Percentiles rank a stretch among this genome's conserved stretches.
These are phyloP conservation scores for Podospora pseudocomata DNA, from an alignment of 495 filamentous ascomycete species.

Conservation along the genomic window DNA sequence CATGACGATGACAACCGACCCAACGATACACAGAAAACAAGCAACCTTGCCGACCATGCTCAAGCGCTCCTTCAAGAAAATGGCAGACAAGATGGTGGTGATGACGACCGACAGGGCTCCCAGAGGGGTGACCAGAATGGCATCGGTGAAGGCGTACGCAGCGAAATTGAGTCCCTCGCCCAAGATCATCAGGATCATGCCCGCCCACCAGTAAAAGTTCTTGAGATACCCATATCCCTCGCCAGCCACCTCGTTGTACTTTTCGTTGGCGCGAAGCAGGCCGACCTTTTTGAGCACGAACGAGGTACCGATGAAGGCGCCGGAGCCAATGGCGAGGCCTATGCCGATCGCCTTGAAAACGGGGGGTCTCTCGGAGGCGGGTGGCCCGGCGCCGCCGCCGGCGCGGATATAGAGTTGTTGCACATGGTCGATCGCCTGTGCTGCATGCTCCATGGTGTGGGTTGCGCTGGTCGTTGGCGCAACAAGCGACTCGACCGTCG, in stretches of 20 bases:
- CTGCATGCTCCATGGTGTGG: conserved; percentile 40
- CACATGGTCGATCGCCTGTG: conserved; percentile 36
- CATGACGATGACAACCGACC: conserved; percentile 87
- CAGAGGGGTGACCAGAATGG: conserved; percentile 90
- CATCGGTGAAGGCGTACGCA: conserved; percentile 95
- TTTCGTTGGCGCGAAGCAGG: conserved; percentile 85
- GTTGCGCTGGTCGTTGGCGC: conserved; percentile 4
- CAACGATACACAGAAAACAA: conserved; percentile 92
- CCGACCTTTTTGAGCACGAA: conserved; percentile 96
- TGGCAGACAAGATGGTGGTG: conserved; percentile 86
- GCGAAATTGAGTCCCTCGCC: conserved; percentile 98
- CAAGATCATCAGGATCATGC: conserved; percentile 96
- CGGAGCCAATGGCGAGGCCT: conserved; percentile 79
- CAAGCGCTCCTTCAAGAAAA: conserved; percentile 92
- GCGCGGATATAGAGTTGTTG: conserved; percentile 43
- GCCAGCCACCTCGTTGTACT: conserved; percentile 93
- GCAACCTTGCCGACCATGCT: conserved; percentile 95
- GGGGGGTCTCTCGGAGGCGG: conserved; percentile 35
- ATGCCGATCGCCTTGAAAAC: conserved; percentile 86
- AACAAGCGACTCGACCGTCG: not conserved
- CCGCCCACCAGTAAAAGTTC: conserved; percentile 91
- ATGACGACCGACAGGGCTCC: conserved; percentile 95
- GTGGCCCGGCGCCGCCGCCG: conserved; percentile 24
- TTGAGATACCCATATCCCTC: conserved; percentile 98
- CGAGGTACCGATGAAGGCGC: conserved; percentile 89